Base-by-base conservation (phyloP, 2,329 filamentous ascomycete species). In the Ceratocystis colombiana region DNA sequence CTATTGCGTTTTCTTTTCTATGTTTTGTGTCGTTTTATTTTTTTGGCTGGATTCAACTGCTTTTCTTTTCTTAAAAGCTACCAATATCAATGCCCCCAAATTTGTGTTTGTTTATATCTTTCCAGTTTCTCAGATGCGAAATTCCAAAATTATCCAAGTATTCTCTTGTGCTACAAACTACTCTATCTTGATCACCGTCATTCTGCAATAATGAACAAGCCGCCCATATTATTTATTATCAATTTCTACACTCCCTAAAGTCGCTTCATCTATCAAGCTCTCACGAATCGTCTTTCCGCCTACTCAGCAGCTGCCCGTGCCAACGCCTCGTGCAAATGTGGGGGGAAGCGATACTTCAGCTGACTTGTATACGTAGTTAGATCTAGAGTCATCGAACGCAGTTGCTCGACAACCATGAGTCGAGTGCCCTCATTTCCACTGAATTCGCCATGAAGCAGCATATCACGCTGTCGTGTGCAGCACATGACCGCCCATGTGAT, bases 401-500 rank as follows among this genome's bases (percentile, higher is more conserved):
- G 79, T 72, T 88, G 81, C 67, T 88, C 85, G 64, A 87, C 85
- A 76, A 90, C 82, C 74, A 79, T 77, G 73, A 77, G 80, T 73
- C 81, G 79, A 70, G 81, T 87, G 66, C 82, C 82, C 72, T 86
- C 84, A 75, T 88, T 87, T 69, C 84, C 87, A 71, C 88, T 90
- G 75, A 88, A 96, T 71, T 87, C 83, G 33, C 87, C 86, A 67
- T 80, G 82, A 66, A 82, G 81, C 61, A 95, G 80, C 68, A 86
- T 79, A 71, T 88, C 86, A 69, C 89, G 84, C 76, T 96, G 88
- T 66, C 86, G 83, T 62, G 88, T 87, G 76, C 92, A 95, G 77
- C 89, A 91, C 53, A 88, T 83, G 70, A 99, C 90, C 62, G 90
- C 90, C 94, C 94, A 97, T 78, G 96, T 88, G 69, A 99, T 82